Evolutionary conservation across 2,329 filamentous ascomycete species (phyloP).

Genomic region (Macrophomina tecta): DNA sequence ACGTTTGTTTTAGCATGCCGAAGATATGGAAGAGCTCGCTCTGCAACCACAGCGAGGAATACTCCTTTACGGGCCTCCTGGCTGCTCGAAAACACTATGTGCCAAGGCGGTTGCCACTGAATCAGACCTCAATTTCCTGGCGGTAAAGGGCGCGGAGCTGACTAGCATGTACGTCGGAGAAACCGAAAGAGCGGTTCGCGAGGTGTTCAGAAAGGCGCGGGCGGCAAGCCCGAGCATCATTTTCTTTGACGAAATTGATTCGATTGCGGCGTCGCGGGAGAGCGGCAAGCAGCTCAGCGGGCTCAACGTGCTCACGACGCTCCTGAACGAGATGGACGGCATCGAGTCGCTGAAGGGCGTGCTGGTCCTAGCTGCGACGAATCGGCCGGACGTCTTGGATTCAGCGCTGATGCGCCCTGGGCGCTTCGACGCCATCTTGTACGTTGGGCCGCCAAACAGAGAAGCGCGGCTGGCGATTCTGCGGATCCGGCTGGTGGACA

Average conservation of each 20-base stretch:
- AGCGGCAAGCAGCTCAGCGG: constrained; percentile 57
- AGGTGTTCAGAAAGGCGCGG: constrained; percentile 83
- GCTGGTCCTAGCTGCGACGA: constrained; percentile 87
- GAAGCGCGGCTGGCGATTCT: constrained; percentile 79
- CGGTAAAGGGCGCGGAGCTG: constrained; percentile 90
- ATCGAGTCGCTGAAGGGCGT: constrained; percentile 86
- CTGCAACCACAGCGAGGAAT: constrained; percentile 77
- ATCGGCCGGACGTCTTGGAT: constrained; percentile 85
- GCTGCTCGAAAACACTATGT: constrained; percentile 92
- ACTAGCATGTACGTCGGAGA: constrained; percentile 98
- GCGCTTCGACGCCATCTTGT: constrained; percentile 82
- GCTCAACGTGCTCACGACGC: constrained; percentile 84
- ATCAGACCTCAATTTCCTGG: constrained; percentile 89
- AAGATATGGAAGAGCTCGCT: constrained; percentile 57
- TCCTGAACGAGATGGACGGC: constrained; percentile 95
- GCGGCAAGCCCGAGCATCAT: constrained; percentile 90
- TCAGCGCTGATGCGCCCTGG: constrained; percentile 84
- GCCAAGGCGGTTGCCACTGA: constrained; percentile 92
- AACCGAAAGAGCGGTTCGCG: constrained; percentile 83
- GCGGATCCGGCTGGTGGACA: constrained; percentile 52
- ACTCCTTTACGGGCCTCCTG: constrained; percentile 88
- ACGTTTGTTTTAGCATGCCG: constrained; percentile 49
- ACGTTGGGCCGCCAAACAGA: constrained; percentile 80
- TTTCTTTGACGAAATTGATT: constrained; percentile 96
- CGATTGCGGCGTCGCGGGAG: constrained; percentile 70